Evolutionary conservation across 1,284 basidiomycete genomes (phyloP).

Genomic region (Irpex sp.): DNA sequence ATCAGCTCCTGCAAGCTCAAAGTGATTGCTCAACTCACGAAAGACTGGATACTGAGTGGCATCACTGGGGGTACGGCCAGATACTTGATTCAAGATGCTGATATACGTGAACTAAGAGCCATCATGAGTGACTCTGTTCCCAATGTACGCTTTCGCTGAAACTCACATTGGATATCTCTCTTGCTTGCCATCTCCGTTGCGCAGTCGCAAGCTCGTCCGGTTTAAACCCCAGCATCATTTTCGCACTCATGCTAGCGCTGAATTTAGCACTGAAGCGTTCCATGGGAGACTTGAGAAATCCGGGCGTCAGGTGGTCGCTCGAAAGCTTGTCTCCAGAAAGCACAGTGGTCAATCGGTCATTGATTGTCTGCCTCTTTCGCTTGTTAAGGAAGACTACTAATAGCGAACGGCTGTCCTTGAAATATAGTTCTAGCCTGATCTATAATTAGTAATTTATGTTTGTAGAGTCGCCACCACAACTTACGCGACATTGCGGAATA

Average conservation of each 20-base stretch:
- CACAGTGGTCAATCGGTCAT: constrained; percentile 55
- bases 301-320: constrained; percentile 36
- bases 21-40: constrained; percentile 49
- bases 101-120: constrained; percentile 75
- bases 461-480: constrained; percentile 26
- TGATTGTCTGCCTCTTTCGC: constrained; percentile 59
- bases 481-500: constrained; percentile 89
- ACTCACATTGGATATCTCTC: constrained; percentile 86
- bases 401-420: constrained; percentile 83
- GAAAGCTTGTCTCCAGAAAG: constrained; percentile 34
- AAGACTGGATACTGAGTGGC: constrained; percentile 96
- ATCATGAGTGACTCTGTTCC: not conserved
- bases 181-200: constrained; percentile 77
- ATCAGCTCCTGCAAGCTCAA: not conserved
- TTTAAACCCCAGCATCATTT: constrained; percentile 34
- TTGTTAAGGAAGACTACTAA: constrained; percentile 77
- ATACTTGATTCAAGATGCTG: constrained; percentile 84
- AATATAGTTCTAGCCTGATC: constrained; percentile 83
- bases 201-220: constrained; percentile 66
- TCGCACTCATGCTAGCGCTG: constrained; percentile 40
- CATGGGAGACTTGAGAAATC: constrained; percentile 49
- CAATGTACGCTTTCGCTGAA: not conserved
- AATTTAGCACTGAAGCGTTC: constrained; percentile 38
- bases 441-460: constrained; percentile 1
- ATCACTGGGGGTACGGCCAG: constrained; percentile 89